Conservation (phyloP, 2,329 filamentous ascomycete genomes). For the Hirsutella thompsonii region DNA sequence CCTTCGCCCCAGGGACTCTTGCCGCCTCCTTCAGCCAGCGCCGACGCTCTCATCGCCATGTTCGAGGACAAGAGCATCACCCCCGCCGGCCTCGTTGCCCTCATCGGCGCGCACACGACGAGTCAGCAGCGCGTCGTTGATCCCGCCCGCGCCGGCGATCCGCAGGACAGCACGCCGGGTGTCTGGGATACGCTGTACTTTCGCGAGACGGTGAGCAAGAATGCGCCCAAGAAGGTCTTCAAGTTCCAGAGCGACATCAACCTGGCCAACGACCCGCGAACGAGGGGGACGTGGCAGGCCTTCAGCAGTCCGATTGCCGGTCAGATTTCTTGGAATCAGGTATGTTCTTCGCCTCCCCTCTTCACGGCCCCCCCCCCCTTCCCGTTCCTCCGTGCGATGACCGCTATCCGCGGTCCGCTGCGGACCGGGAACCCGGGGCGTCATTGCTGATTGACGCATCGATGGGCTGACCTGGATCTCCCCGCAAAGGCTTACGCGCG, state of each 20-base stretch:
- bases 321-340: constrained; percentile 25
- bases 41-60: constrained; percentile 28
- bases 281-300: constrained; percentile 19
- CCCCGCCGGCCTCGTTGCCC: constrained; percentile 32
- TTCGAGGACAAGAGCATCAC: constrained; percentile 39
- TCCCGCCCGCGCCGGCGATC: constrained; percentile 20
- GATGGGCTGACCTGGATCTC: too few species aligned
- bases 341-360: too few species aligned
- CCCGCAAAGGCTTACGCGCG: constrained; percentile 28
- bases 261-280: constrained; percentile 20
- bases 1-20: constrained; percentile 26
- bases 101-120: constrained; percentile 38
- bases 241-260: constrained; percentile 26
- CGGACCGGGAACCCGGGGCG: not conserved
- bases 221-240: constrained; percentile 19
- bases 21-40: constrained; percentile 24
- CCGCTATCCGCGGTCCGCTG: not conserved
- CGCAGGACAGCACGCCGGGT: constrained; percentile 37
- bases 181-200: constrained; percentile 39
- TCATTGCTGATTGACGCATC: not conserved
- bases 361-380: too few species aligned
- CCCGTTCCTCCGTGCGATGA: constrained; percentile 3
- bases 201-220: constrained; percentile 17
- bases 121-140: constrained; percentile 32
- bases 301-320: constrained; percentile 16